Conservation (phyloP, 2,329 filamentous ascomycete genomes). For the Alternaria sp. region DNA sequence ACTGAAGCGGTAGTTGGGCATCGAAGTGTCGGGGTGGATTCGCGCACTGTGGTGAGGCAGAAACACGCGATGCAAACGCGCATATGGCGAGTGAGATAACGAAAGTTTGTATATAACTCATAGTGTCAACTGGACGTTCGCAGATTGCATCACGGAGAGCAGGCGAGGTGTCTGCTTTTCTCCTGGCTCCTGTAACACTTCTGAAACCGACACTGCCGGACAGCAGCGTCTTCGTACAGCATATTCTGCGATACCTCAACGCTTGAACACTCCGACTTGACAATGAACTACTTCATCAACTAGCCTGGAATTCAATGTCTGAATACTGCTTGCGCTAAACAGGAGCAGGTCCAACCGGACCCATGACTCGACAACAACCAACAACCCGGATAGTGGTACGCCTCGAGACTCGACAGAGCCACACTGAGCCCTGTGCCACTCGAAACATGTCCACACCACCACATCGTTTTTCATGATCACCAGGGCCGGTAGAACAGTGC, state of each 20-base stretch:
- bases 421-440: constrained; percentile 9
- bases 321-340: neutral
- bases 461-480: neutral
- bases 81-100: constrained; percentile 14
- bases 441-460: constrained; percentile 10
- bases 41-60: constrained; percentile 18
- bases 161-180: constrained; percentile 12
- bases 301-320: neutral
- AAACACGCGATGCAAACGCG: constrained; percentile 2
- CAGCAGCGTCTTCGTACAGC: neutral
- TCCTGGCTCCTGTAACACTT: constrained; percentile 27
- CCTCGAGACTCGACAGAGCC: neutral
- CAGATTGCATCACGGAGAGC: constrained; percentile 4
- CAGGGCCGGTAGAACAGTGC: constrained; percentile 7
- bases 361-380: neutral
- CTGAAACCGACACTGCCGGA: constrained; percentile 23
- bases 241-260: neutral
- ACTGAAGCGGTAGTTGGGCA: constrained; percentile 17
- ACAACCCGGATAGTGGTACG: neutral
- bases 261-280: neutral
- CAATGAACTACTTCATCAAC: neutral
- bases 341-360: neutral
- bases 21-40: constrained; percentile 18
- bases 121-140: constrained; percentile 10
- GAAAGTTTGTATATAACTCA: constrained; percentile 17